Percentiles rank a stretch among this genome's conserved stretches.
phyloP scores from a whole-genome alignment of 2,329 filamentous ascomycete species.

The Kalmusia sp. region DNA sequence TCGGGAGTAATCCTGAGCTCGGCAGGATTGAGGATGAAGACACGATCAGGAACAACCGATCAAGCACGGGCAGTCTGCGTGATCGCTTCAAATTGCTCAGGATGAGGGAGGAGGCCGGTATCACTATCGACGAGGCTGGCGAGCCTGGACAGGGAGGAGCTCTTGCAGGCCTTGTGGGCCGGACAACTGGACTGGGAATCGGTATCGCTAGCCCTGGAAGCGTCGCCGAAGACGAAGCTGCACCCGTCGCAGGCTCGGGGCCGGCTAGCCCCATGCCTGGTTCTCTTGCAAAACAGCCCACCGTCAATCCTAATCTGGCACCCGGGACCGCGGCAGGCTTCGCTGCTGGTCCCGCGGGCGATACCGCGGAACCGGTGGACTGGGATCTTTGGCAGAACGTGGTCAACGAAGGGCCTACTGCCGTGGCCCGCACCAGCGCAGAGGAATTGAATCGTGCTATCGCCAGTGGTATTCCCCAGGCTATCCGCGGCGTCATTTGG shows the following conservation, averaged over 20 bases:
- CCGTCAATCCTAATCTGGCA: slow-evolving; percentile 73
- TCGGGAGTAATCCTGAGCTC: slow-evolving; percentile 81
- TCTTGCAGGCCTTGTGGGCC: too few relatives aligned
- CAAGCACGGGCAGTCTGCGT: slow-evolving; percentile 51
- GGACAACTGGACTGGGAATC: slow-evolving; percentile 51
- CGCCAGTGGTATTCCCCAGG: slow-evolving; percentile 89
- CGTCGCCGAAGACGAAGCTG: slow-evolving; percentile 44
- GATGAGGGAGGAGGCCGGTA: slow-evolving; percentile 54
- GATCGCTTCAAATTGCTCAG: slow-evolving; percentile 56
- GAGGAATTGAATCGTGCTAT: slow-evolving; percentile 92
- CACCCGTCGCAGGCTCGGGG: slow-evolving; percentile 26
- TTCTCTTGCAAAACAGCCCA: slow-evolving; percentile 61
- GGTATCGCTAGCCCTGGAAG: slow-evolving; percentile 58
- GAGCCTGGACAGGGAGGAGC: slow-evolving; percentile 52
- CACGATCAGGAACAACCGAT: slow-evolving; percentile 35
- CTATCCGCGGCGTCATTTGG: slow-evolving; percentile 98
- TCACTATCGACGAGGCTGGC: slow-evolving; percentile 46
- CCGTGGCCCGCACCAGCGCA: slow-evolving; percentile 84
- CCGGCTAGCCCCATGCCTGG: slow-evolving; percentile 38
- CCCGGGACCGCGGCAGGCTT: slow-evolving; percentile 88
- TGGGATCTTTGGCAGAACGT: slow-evolving; percentile 98
- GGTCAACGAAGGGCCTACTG: slow-evolving; percentile 91
- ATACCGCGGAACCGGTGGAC: slow-evolving; percentile 77
- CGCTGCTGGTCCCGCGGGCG: slow-evolving; percentile 76
- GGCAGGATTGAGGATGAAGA: slow-evolving; percentile 73